Evolutionary conservation across 169 alveolate genomes (phyloP), one percentile per base, ranked within the genome.

Genomic region (Eimeria sp.): DNA sequence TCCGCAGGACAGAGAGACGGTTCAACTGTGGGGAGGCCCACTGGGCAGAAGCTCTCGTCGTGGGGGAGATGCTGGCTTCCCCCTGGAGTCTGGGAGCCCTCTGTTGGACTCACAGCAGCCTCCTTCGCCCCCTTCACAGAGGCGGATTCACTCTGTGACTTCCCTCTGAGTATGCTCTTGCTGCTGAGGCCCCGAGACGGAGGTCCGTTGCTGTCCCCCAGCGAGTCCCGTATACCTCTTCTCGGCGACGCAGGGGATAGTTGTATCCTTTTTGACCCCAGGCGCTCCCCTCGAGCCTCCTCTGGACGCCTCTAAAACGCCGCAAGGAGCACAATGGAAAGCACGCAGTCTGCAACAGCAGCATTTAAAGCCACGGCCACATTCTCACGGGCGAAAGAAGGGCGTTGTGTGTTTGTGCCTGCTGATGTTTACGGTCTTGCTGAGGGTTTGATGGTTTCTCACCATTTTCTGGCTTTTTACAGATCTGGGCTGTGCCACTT

Each of bases 171-270:
- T 40, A 56, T 83, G 23, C 33, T 56, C 58, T 56, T 83, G 90
- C 77, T 83, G 77, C 90, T 83, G 54, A 23, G 68, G 20, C 54
- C 56, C 25, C 76, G 90, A 60, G 90, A 33, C 20, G 64, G 76
- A 33, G 54, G 90, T 1, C 58, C 76, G 27, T n/a, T 58, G 90
- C 72, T 33, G 43, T 58, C 90, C 16, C 56, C 60, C 23, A 33
- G 8, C 9, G 68, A 56, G n/a, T 52, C 88, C 14, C 88, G 64
- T 43, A 27, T 78, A 8, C 25, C 88, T 10, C 88, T 43, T 30
- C 40, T 30, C 33, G 49, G 66, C 52, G 66, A 25, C n/a, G n/a
- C 25, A 43, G 88, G 68, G 27, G 66, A 78, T 10, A 14, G 66
- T 49, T 66, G 40, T 40, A 54, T 54, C 68, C 46, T 43, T 6